phyloP scores from a whole-genome alignment of 2,329 filamentous ascomycete genomes.

The Fusarium nematophilum region DNA sequence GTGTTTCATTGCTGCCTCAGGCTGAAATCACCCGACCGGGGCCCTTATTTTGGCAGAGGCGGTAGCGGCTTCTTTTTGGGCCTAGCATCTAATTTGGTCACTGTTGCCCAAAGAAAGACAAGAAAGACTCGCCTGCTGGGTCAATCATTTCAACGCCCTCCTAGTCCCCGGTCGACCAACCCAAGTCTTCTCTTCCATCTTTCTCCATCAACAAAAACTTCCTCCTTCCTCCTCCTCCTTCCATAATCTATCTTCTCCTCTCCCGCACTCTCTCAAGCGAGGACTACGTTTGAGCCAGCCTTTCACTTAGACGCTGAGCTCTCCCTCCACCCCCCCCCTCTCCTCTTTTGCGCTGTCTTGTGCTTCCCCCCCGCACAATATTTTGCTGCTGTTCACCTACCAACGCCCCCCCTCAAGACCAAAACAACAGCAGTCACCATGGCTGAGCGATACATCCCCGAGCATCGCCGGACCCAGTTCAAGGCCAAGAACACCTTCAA shows the following conservation, averaged over 20 bases:
- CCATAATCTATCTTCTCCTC: constrained; percentile 22
- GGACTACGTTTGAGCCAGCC: constrained; percentile 15
- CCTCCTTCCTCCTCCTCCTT: constrained; percentile 31
- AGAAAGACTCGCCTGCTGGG: constrained; percentile 37
- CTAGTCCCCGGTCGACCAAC: constrained; percentile 36
- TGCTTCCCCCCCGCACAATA: constrained; percentile 45
- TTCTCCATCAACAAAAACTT: constrained; percentile 43
- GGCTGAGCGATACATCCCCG: constrained; percentile 99
- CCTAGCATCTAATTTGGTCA: constrained; percentile 20
- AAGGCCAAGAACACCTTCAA: constrained; percentile 99
- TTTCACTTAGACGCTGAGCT: constrained; percentile 30
- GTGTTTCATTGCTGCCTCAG: constrained; percentile 39
- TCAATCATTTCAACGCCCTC: constrained; percentile 41
- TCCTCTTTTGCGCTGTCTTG: constrained; percentile 27
- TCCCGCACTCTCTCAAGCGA: constrained; percentile 27
- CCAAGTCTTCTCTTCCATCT: constrained; percentile 39
- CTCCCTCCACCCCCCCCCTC: constrained; percentile 5
- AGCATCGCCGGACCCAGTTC: constrained; percentile 99
- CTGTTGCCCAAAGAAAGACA: constrained; percentile 30
- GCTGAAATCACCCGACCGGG: constrained; percentile 35
- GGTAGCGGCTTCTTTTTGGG: constrained; percentile 40
- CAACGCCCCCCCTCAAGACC: constrained; percentile 36
- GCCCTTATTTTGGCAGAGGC: constrained; percentile 28
- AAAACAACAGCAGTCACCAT: constrained; percentile 68
- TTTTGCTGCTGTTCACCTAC: constrained; percentile 42